Evolutionary conservation across 2,329 filamentous ascomycete species (phyloP).

Genomic region (Fusarium brevicatenulatum): DNA sequence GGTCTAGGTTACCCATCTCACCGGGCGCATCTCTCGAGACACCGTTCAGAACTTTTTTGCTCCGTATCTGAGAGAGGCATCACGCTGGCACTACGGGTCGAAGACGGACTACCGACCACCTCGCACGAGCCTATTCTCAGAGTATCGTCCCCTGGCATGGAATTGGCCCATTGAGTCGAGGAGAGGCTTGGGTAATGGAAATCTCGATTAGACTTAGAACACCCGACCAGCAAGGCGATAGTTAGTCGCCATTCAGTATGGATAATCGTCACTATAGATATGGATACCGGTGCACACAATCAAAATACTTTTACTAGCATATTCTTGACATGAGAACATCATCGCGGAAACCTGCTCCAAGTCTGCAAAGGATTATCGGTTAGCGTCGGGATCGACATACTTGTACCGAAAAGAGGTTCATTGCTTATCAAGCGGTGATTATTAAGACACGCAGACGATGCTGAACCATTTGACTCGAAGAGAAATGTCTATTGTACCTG

Average conservation of each 20-base stretch:
- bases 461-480: fast-evolving
- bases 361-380: fast-evolving
- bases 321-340: fast-evolving
- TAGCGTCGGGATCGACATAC: background rate
- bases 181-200: fast-evolving
- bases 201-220: fast-evolving
- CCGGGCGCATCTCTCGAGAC: fast-evolving
- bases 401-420: fast-evolving
- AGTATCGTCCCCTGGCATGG: fast-evolving
- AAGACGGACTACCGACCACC: fast-evolving
- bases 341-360: background rate
- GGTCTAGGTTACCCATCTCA: background rate
- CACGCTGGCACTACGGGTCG: fast-evolving
- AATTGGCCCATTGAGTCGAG: fast-evolving
- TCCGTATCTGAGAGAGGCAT: background rate
- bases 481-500: fast-evolving
- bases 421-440: background rate
- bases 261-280: background rate
- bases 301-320: fast-evolving
- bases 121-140: fast-evolving
- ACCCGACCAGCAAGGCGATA: fast-evolving
- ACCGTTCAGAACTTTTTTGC: fast-evolving
- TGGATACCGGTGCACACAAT: fast-evolving
- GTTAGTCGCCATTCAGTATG: too few species aligned
- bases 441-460: too few species aligned